Percentiles rank a stretch among this genome's conserved stretches.
phyloP scores from a whole-genome alignment of 2,329 filamentous ascomycete genomes.

The Colletotrichum sp. region DNA sequence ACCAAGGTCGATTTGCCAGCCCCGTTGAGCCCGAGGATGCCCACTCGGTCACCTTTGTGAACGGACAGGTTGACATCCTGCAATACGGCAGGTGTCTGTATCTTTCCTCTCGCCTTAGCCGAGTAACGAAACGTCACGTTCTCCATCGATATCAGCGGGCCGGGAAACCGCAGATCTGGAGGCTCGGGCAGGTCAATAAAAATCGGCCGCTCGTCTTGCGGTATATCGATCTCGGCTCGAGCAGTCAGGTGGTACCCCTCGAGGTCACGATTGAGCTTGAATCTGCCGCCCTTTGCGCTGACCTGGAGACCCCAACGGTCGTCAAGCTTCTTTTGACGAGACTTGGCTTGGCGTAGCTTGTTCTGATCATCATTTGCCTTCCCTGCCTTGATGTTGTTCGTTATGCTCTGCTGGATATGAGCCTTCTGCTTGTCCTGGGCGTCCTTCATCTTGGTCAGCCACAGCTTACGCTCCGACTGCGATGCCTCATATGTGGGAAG shows the following conservation, averaged over 20 bases:
- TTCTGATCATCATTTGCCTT: constrained; percentile 83
- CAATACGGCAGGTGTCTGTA: constrained; percentile 51
- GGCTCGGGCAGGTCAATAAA: constrained; percentile 65
- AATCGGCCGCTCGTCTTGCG: constrained; percentile 64
- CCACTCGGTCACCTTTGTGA: constrained; percentile 75
- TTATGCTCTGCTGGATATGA: constrained; percentile 81
- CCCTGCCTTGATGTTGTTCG: constrained; percentile 75
- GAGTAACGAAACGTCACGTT: constrained; percentile 70
- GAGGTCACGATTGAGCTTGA: constrained; percentile 81
- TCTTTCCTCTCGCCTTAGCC: constrained; percentile 26
- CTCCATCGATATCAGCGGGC: constrained; percentile 75
- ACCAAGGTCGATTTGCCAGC: constrained; percentile 83
- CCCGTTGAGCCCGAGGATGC: constrained; percentile 80
- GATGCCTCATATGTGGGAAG: constrained; percentile 74
- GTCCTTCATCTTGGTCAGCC: constrained; percentile 78
- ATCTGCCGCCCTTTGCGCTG: constrained; percentile 72
- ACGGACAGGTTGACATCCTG: constrained; percentile 71
- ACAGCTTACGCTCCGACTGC: constrained; percentile 68
- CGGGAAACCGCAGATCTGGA: constrained; percentile 75
- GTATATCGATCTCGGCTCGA: constrained; percentile 75
- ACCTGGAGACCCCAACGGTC: constrained; percentile 81
- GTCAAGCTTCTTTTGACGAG: constrained; percentile 83
- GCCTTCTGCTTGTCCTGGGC: constrained; percentile 81
- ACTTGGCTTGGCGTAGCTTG: constrained; percentile 84
- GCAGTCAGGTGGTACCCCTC: constrained; percentile 63